phyloP scores from a whole-genome alignment of 2,329 filamentous ascomycete genomes.

The Bipolaris gigantea region DNA sequence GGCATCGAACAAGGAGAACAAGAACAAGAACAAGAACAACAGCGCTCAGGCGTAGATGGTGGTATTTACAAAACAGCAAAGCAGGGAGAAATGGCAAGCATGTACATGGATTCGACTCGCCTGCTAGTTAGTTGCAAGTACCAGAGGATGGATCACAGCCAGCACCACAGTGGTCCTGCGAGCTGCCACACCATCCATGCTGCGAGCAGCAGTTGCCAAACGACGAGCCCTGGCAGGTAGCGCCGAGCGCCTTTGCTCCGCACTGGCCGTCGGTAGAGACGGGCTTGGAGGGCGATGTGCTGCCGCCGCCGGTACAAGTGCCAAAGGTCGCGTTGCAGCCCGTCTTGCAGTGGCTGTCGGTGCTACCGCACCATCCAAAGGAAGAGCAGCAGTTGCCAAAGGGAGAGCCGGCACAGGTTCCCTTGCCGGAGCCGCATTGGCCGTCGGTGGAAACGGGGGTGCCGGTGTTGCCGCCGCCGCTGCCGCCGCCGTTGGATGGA shows the following conservation, averaged over 20 bases:
- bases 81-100: too few relatives aligned
- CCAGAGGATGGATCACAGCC: constrained; percentile 16
- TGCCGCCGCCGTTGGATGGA: constrained; percentile 18
- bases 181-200: constrained; percentile 19
- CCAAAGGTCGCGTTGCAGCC: constrained; percentile 42
- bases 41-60: too few relatives aligned
- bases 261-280: constrained; percentile 17
- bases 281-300: neutral
- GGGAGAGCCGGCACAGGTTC: constrained; percentile 30
- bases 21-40: too few relatives aligned
- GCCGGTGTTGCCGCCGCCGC: constrained; percentile 16
- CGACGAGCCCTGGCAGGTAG: constrained; percentile 13
- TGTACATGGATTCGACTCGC: too few relatives aligned
- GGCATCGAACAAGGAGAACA: too few relatives aligned
- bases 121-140: constrained; percentile 10
- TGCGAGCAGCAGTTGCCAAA: constrained; percentile 19
- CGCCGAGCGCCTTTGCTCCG: constrained; percentile 3
- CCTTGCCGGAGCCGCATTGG: constrained; percentile 25
- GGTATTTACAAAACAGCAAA: too few relatives aligned
- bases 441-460: constrained; percentile 23
- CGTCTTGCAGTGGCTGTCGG: constrained; percentile 35
- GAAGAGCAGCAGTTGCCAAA: constrained; percentile 52
- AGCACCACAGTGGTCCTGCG: constrained; percentile 13
- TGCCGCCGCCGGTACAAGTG: constrained; percentile 18
- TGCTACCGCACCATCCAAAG: constrained; percentile 47